Base-by-base conservation (phyloP, 768 basidiomycete genomes). In the Pisolithus orientalis region DNA sequence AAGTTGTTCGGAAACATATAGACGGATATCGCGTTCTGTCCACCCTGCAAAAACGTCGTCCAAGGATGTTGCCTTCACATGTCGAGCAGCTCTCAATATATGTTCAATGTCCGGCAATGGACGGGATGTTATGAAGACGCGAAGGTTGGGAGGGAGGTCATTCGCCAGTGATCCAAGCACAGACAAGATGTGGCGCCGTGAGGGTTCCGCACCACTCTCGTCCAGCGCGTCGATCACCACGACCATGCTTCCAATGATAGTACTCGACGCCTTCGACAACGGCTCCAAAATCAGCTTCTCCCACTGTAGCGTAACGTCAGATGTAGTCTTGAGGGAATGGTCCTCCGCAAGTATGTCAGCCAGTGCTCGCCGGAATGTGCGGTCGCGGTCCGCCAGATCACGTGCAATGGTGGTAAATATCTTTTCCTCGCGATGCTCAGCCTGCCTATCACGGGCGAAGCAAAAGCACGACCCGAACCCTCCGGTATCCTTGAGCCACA, bases 131-230 rank as follows among this genome's bases (percentile, higher is more conserved):
- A 72, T 40, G 11, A 72, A 44, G 50, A 73, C 60, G 32, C 62
- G 68, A 31, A 74, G 75, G 31, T 72, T 65, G 25, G 73, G 55
- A 0, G 75, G 72, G 31, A 76, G 67, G 39, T 74, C 69, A 0
- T 72, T 67, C 0, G 68, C 63, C 40, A 75, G 74, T 52, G 67
- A 73, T 3, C 72, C 67, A 5, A 74, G 67, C n/a, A 53, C 32
- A 10, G 21, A 7, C 17, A 68, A 56, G 42, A 67, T 52, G 7
- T n/a, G 39, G 16, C 43, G 42, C 13, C 57, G 57, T 40, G 45
- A 14, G 5, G 16, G 32, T 11, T 50, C 40, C 25, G 53, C 38
- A 16, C 50, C 50, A 49, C 55, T 56, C 43, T 55, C 61, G 34
- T 62, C 58, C 14, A 65, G 40, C 8, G 53, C 66, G 31, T 68